Base-by-base conservation (phyloP, 768 basidiomycete genomes). In the Naganishia onofrii region DNA sequence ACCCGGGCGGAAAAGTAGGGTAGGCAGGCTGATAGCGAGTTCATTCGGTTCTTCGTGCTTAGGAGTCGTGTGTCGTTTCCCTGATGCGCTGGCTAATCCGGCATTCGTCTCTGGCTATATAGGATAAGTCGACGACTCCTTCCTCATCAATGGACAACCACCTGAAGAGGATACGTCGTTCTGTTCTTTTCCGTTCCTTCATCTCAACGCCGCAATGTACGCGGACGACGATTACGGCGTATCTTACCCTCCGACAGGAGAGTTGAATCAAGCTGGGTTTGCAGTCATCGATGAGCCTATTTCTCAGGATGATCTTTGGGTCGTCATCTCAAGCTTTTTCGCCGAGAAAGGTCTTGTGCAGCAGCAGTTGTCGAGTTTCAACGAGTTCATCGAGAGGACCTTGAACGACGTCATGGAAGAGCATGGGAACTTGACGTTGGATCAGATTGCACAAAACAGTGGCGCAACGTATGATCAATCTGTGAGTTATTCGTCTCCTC, bases 341-440 rank as follows among this genome's bases (percentile, higher is more conserved):
- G 42, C 92, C 72, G 91, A 93, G 80, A 96, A 95, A 81, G 95
- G 95, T 82, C 89, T 99, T 71, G 96, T 98, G 66, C 88, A 92
- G 57, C 96, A 99, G 80, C 96, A 99, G 80, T 87, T 98, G 66
- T 93, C 95, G 83, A 94, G 92, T 13, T 99, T 95, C 82, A 93
- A 99, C 80, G 95, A 98, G 83, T 99, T 98, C 77, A 92, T 99
- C 38, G 93, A 97, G 79, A 97, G 96, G 76, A 97, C 93, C 17
- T 96, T 99, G 93, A 95, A 98, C 82, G 96, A 98, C 80, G 85
- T 99, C 29, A 94, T 99, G 26, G 96, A 97, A 80, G 96, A 99
- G 83, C 92, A 92, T 73, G 83, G 89, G n/a, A 92, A 92, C 76
- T 87, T 99, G 77, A 93, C 95, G 73, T 84, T 99, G 57, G 95